Conservation (phyloP, 805 yeast species). For the Monosporozyma aerobia region DNA sequence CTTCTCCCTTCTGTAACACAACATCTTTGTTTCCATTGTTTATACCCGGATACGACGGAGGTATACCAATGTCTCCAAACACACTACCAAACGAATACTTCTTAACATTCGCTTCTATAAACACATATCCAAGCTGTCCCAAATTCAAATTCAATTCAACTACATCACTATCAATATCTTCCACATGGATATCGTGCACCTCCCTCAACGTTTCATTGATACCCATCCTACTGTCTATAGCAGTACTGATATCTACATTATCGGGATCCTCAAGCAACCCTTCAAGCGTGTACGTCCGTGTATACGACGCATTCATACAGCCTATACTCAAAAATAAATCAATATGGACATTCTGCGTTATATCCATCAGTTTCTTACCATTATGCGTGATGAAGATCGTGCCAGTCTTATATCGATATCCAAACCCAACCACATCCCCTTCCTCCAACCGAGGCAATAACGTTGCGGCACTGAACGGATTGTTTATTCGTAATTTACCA, state of each 20-base stretch:
- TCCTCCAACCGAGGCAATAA: slow-evolving; percentile 43
- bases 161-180: slow-evolving; percentile 21
- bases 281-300: slow-evolving; percentile 30
- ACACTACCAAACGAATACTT: slow-evolving; percentile 65
- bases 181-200: slow-evolving; percentile 17
- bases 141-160: slow-evolving; percentile 50
- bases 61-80: slow-evolving; percentile 37
- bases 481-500: slow-evolving; percentile 59
- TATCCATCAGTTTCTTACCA: slow-evolving; percentile 77
- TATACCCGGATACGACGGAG: slow-evolving; percentile 37
- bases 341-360: slow-evolving; percentile 59
- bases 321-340: slow-evolving; percentile 35
- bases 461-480: slow-evolving; percentile 41
- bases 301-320: slow-evolving; percentile 31
- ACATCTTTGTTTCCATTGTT: slow-evolving; percentile 38
- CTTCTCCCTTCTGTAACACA: slow-evolving; percentile 62
- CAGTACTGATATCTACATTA: slow-evolving; percentile 23
- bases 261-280: slow-evolving; percentile 30
- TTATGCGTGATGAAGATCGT: slow-evolving; percentile 88
- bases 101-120: slow-evolving; percentile 75
- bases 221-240: slow-evolving; percentile 17
- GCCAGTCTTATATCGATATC: slow-evolving; percentile 72
- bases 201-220: slow-evolving; percentile 17
- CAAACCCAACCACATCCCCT: slow-evolving; percentile 93
- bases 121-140: slow-evolving; percentile 73